Evolutionary conservation across 2,329 filamentous ascomycete genomes (phyloP).

Genomic region (Moelleriella libera): DNA sequence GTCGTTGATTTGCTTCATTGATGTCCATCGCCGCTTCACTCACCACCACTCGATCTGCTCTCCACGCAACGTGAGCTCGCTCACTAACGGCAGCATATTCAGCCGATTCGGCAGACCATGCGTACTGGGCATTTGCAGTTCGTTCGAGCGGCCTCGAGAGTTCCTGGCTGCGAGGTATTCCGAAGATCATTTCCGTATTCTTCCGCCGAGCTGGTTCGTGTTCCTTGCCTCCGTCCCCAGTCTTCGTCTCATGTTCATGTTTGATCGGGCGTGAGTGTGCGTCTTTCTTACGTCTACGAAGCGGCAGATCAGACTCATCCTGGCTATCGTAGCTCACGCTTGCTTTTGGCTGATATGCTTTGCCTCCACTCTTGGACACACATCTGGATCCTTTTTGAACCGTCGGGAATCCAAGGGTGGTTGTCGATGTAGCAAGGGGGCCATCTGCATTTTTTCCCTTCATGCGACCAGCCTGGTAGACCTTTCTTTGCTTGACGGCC

Average conservation of each 20-base stretch:
- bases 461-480: neutral
- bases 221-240: neutral
- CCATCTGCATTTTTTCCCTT: neutral
- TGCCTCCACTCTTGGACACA: neutral
- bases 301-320: neutral
- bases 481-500: neutral
- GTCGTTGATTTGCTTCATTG: neutral
- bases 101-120: constrained; percentile 12
- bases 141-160: constrained; percentile 4
- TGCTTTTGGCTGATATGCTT: neutral
- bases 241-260: neutral
- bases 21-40: neutral
- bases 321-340: neutral
- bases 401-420: neutral
- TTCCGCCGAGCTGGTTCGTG: neutral
- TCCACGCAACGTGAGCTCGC: constrained; percentile 9
- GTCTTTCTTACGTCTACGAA: neutral
- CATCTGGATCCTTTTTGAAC: neutral
- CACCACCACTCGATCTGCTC: constrained; percentile 8
- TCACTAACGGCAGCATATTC: constrained; percentile 9
- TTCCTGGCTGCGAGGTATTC: constrained; percentile 7
- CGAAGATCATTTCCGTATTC: constrained; percentile 8
- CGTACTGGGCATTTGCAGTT: constrained; percentile 6
- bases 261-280: neutral
- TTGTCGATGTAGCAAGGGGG: neutral